phyloP scores from a whole-genome alignment of 495 filamentous ascomycete species.

The Lophium mytilinum region DNA sequence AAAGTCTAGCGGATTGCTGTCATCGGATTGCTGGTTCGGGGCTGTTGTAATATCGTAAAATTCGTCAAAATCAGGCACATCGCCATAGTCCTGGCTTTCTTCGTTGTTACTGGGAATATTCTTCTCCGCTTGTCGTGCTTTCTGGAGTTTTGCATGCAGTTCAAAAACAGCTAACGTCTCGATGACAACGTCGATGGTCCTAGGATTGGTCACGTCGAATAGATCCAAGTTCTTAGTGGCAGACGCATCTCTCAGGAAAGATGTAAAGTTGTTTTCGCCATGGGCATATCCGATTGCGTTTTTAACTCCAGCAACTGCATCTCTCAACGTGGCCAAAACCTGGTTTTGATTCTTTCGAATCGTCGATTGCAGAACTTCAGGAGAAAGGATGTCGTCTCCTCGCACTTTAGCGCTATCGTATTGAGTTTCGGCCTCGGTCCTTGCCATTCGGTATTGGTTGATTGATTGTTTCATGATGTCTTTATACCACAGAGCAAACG shows the following conservation, averaged over 20 bases:
- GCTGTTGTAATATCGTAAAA: conserved; percentile 29
- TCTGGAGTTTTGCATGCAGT: conserved; percentile 24
- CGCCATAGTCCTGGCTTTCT: conserved; percentile 70
- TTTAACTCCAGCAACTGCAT: conserved; percentile 46
- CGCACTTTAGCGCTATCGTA: conserved; percentile 32
- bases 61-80: conserved; percentile 52
- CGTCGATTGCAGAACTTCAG: conserved; percentile 45
- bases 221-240: conserved; percentile 36
- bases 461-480: conserved; percentile 49
- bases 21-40: not conserved
- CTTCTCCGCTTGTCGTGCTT: not conserved
- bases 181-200: conserved; percentile 33
- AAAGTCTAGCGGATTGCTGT: conserved; percentile 22
- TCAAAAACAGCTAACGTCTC: conserved; percentile 38
- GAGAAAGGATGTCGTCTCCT: conserved; percentile 37
- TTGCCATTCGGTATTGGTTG: conserved; percentile 50
- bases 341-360: conserved; percentile 55
- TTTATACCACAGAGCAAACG: conserved; percentile 56
- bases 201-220: conserved; percentile 34
- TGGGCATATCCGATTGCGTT: conserved; percentile 40
- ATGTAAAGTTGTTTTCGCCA: conserved; percentile 31
- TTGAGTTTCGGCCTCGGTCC: conserved; percentile 54
- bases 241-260: conserved; percentile 28
- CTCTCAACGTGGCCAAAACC: conserved; percentile 50
- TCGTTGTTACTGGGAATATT: conserved; percentile 36